Evolutionary conservation across 192 early-diverging fungal species (phyloP), one percentile per base, ranked within the genome.

Genomic region (Coemansia brasiliensis): DNA sequence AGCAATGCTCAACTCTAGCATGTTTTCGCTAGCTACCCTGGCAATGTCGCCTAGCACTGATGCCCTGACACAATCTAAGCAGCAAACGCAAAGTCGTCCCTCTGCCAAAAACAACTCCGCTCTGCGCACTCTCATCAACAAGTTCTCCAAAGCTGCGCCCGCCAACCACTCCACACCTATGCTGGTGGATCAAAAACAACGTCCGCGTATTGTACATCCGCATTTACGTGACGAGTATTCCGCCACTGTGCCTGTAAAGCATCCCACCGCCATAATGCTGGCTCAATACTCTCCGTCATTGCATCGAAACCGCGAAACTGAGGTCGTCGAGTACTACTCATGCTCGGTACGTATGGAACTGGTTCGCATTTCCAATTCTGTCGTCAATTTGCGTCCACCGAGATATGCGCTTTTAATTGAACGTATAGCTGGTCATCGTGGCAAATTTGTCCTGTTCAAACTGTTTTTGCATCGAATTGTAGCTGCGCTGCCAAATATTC

Each of bases 281-380:
- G 75, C 75, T 0, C 75, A 79, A 55, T 79, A 79, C 56, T 79
- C 75, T 43, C 75, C 75, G 25, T 72, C 69, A 20, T 61, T 79
- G 16, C 72, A 64, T 55, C 20, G 69, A 6, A 57, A 55, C 65
- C 57, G 69, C 44, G 75, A 79, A 15, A 67, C 69, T 3, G 75
- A 79, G 32, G 65, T 79, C 0, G 55, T 79, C 9, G 75, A 79
- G 66, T 72, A 79, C 55, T 79, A 79, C 42, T 68, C 65, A 51
- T 79, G 75, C 52, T 62, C 75, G 0, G 75, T 79, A 12, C 65
- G 69, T 2, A 60, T 79, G 5, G 75, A 79, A 26, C 58, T 79
- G 2, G 75, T 79, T 2, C 52, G 69, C n/a, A 26, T 79, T 3
- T 18, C 40, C 2, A 42, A 29, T 6, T 42, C 40, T 18, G 26